Evolutionary conservation across 306 rosid genomes (phyloP), one percentile per base, ranked within the genome.

Genomic region (Lathyrus aphaca): DNA sequence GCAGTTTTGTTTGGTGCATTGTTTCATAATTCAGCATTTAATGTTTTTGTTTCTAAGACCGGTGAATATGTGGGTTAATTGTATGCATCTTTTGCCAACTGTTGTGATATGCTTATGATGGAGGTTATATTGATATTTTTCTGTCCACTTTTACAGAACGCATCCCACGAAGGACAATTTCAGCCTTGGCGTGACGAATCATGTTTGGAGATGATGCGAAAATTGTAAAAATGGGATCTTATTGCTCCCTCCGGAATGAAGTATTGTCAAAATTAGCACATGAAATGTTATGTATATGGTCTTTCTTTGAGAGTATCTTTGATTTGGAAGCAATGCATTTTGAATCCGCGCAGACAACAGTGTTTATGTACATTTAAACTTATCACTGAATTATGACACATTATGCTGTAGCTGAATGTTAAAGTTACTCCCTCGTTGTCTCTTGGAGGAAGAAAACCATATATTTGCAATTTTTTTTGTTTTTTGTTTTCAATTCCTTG

Each of bases 171-270:
- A 10, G 89, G 87, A 72, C 19, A 58, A 6, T 87, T 89, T 13
- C 39, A 1, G 75, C 97, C 96, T n/a, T 89, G 96, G 97, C 56
- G 12, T 10, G 96, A 92, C 50, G 42, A 77, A 6, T 19, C 29
- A 10, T 82, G 87, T 64, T 71, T 81, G 84, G 19, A 73, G 55
- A 62, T 65, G 43, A 56, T 87, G 56, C 69, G 43, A 0, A 75
- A 49, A 45, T 21, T 61, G 74, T 64, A 48, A 72, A 54, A 25
- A 4, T 55, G 51, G 23, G 54, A 50, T 69, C 32, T 27, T 73
- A 14, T 14, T 32, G 6, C 38, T 32, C 8, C 38, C 38, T 32
- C 38, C 2, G 6, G 38, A 32, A 32, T 5, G 38, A 32, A 32
- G 38, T 32, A 32, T 32, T 32, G 38, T 32, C 38, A 32, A 32